phyloP scores from a whole-genome alignment of 139 green algal species.

The Closterium sp. region DNA sequence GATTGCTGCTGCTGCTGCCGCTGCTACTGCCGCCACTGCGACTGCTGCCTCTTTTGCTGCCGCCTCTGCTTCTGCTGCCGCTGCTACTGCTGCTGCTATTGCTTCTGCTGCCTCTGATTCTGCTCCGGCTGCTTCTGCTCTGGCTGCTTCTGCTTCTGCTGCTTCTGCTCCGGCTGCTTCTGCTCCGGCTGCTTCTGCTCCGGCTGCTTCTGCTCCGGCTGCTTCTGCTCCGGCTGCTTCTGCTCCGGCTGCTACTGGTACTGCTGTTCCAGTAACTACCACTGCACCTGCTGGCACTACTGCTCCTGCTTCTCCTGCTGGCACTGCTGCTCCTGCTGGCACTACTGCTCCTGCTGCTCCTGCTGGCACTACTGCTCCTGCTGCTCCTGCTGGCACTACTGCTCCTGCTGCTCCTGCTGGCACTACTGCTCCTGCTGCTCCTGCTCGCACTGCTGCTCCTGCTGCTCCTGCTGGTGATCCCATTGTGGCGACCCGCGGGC shows the following conservation, averaged over 20 bases:
- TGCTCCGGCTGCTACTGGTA: neutral
- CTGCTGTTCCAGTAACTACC: neutral
- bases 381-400: neutral
- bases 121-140: neutral
- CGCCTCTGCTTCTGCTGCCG: neutral
- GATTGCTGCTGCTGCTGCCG: neutral
- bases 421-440: neutral
- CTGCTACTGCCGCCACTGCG: neutral
- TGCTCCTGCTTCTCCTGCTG: neutral
- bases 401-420: neutral
- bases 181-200: neutral
- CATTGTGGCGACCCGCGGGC: neutral
- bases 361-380: neutral
- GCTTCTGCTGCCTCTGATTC: neutral
- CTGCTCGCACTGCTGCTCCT: neutral
- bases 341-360: neutral
- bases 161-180: no score
- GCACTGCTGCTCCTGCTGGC: neutral
- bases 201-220: neutral
- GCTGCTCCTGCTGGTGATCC: neutral
- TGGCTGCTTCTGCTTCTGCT: no score
- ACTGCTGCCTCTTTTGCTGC: no score
- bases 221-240: neutral
- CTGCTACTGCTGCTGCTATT: neutral
- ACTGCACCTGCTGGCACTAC: neutral